These are phyloP conservation scores for Septoria linicola DNA, from an alignment of 2,329 filamentous ascomycete genomes.

Conservation along the genomic window DNA sequence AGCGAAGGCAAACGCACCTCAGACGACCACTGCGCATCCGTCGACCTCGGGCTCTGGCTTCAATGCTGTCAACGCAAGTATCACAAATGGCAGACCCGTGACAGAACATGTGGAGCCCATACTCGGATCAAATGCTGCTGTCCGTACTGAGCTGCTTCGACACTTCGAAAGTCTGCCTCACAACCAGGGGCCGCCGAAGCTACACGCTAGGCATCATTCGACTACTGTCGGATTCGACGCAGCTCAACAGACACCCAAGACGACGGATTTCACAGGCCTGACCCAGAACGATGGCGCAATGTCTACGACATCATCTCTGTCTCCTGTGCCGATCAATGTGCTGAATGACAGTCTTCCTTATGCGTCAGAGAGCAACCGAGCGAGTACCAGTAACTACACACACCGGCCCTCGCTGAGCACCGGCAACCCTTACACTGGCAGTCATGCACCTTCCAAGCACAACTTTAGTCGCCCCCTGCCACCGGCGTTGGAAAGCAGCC, in stretches of 20 bases:
- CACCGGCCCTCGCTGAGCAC: constrained; percentile 33
- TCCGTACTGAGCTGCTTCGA: constrained; percentile 60
- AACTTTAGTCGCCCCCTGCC: constrained; percentile 41
- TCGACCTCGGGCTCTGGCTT: constrained; percentile 46
- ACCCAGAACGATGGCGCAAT: constrained; percentile 20
- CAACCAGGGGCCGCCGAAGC: constrained; percentile 39
- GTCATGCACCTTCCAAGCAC: constrained; percentile 33
- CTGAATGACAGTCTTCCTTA: constrained; percentile 31
- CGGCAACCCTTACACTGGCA: constrained; percentile 19
- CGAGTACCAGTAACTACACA: constrained; percentile 5
- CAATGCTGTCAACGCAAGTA: constrained; percentile 56
- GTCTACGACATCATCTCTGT: constrained; percentile 35
- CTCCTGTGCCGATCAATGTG: constrained; percentile 30
- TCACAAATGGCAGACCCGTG: constrained; percentile 29
- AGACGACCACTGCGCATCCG: constrained; percentile 35
- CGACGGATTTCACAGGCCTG: constrained; percentile 2
- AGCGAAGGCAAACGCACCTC: constrained; percentile 34
- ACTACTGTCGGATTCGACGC: constrained; percentile 14
- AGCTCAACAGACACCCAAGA: constrained; percentile 2
- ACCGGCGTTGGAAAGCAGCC: constrained; percentile 37
- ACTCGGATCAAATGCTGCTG: constrained; percentile 51
- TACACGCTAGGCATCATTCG: constrained; percentile 30
- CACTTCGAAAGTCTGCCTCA: constrained; percentile 63
- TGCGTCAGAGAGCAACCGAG: constrained; percentile 18
- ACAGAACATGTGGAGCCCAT: constrained; percentile 37